Percentiles rank a stretch among this genome's conserved stretches.
These are phyloP conservation scores for Quercus wislizeni DNA, from an alignment of 306 rosid species.

Conservation along the genomic window DNA sequence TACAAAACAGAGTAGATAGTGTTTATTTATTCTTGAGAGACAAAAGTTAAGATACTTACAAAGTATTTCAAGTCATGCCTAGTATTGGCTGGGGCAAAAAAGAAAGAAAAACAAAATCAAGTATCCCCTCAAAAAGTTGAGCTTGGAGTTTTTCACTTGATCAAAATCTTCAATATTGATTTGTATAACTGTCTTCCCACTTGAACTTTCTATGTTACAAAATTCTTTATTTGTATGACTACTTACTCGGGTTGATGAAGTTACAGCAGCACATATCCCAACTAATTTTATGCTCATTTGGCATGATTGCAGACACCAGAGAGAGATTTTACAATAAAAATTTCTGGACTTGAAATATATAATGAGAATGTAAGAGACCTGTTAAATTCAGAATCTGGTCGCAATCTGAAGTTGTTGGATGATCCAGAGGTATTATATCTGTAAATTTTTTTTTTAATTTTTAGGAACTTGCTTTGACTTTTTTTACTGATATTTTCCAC, in stretches of 20 bases:
- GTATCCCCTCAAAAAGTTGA: background rate
- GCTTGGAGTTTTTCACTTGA: background rate
- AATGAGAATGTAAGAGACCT: slow-evolving; percentile 95
- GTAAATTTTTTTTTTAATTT: background rate
- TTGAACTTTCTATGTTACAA: background rate
- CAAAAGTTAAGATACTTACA: background rate
- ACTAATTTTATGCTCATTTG: slow-evolving; percentile 23
- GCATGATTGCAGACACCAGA: slow-evolving; percentile 70
- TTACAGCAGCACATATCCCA: background rate
- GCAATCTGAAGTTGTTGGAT: slow-evolving; percentile 85
- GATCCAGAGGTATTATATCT: slow-evolving; percentile 79
- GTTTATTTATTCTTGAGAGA: too few relatives aligned
- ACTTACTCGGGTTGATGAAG: background rate
- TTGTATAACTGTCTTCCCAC: background rate
- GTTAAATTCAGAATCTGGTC: slow-evolving; percentile 87
- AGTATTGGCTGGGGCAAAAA: background rate
- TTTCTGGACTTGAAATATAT: slow-evolving; percentile 97
- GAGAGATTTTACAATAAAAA: slow-evolving; percentile 77
- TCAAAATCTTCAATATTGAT: background rate
- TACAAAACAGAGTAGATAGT: background rate
- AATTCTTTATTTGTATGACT: background rate
- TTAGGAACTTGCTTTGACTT: background rate
- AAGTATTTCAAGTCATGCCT: background rate
- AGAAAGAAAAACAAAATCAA: background rate
- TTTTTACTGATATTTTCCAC: background rate